Evolutionary conservation across 768 basidiomycete genomes (phyloP).

Genomic region (Auriscalpium orientale): DNA sequence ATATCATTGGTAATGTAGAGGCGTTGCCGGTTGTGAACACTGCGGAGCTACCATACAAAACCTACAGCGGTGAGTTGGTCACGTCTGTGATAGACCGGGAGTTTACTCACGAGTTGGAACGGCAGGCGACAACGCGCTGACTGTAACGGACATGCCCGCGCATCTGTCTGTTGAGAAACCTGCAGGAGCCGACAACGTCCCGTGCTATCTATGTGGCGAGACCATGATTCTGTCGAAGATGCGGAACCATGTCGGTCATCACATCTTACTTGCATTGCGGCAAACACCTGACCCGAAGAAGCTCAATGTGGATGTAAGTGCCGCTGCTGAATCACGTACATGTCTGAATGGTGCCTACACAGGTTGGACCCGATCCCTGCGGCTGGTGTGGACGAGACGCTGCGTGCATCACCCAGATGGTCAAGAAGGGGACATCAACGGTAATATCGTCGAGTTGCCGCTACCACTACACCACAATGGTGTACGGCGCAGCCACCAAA

Average conservation of each 20-base stretch:
- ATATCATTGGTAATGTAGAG: background rate
- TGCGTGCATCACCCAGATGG: background rate
- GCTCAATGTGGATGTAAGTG: too few relatives aligned
- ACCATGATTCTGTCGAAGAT: background rate
- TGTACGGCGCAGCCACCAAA: background rate
- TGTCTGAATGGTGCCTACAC: too few relatives aligned
- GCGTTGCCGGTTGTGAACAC: background rate
- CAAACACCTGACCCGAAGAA: too few relatives aligned
- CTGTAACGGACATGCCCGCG: background rate
- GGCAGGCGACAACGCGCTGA: too few relatives aligned
- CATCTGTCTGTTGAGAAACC: background rate
- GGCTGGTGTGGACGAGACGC: background rate
- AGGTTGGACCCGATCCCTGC: background rate
- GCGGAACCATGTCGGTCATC: background rate
- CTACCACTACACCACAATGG: background rate
- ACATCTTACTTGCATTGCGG: background rate
- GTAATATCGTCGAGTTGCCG: background rate
- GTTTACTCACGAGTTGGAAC: too few relatives aligned
- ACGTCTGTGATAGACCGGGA: too few relatives aligned
- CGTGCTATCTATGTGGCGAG: background rate
- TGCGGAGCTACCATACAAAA: background rate
- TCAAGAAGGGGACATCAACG: background rate
- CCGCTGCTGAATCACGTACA: too few relatives aligned
- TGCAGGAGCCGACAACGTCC: background rate
- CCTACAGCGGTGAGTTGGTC: too few relatives aligned